Evolutionary conservation across 805 yeast species (phyloP), one percentile per base, ranked within the genome.

Genomic region (Torulaspora microellipsoides): DNA sequence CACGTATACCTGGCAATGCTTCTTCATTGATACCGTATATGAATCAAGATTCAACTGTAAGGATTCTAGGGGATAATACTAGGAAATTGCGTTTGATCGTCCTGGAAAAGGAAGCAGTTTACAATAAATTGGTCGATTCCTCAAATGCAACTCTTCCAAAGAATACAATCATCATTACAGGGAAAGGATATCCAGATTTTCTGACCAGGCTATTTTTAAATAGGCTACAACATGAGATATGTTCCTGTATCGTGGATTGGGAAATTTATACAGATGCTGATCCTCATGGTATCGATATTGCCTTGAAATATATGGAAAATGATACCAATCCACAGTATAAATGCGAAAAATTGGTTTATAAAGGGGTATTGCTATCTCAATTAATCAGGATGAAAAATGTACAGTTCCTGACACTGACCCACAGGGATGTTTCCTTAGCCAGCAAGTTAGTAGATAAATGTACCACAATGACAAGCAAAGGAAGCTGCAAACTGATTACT

Each of bases 141-240:
- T 15, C 35, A 13, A 17, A 36, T 3, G 13, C 15, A 8, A 25
- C 23, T 3, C 14, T 32, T 3, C 33, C 27, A 10, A 45, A 49
- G 12, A 46, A 51, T 27, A 42, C 50, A 8, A 42, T 66, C 12
- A 47, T 77, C 1, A 59, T 83, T 8, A 81, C 88, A 0, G 88
- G 85, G 0, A 83, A 81, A 54, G 91, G 91, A 0, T 81, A 71
- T 50, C 87, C 90, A 0, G 90, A 84, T 59, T 56, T 65, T 14
- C 54, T 78, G 12, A 80, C 88, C 0, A 68, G 70, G 42, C 44
- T 49, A 10, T 78, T 81, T 50, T 53, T 78, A 0, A 43, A 58
- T 3, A 47, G 42, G 36, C 42, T 76, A 25, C 40, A 33, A 27
- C 20, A 5, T 31, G 27, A 27, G 14, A 27, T 14, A 14, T 8